These are phyloP conservation scores for Musa balbisiana DNA, from an alignment of 202 grass and related monocot genomes.

Conservation along the genomic window DNA sequence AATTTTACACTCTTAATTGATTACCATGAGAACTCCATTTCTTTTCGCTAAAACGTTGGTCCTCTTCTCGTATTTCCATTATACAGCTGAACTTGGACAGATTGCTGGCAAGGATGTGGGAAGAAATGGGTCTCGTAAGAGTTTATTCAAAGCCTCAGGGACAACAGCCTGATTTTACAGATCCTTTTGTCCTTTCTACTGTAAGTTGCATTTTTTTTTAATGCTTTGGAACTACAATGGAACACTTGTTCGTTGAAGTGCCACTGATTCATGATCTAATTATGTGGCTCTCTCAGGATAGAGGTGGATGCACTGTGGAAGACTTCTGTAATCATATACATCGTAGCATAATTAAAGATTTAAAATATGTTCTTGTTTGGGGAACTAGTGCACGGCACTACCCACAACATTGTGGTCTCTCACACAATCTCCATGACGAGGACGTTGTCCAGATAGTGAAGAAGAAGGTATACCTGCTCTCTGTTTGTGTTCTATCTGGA, in stretches of 20 bases:
- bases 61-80: constrained; percentile 13
- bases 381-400: constrained; percentile 79
- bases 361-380: constrained; percentile 97
- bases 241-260: background rate
- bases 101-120: constrained; percentile 92
- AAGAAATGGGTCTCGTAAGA: constrained; percentile 98
- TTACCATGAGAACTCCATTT: background rate
- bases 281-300: constrained; percentile 55
- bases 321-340: constrained; percentile 99
- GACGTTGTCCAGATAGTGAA: constrained; percentile 98
- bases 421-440: constrained; percentile 69
- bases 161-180: constrained; percentile 88
- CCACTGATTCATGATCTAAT: background rate
- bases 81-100: constrained; percentile 91
- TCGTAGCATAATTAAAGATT: constrained; percentile 78
- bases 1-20: background rate
- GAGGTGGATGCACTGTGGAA: constrained; percentile 90
- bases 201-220: constrained; percentile 31
- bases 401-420: constrained; percentile 77
- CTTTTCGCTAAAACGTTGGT: background rate
- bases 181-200: constrained; percentile 93
- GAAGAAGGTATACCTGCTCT: constrained; percentile 67
- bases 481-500: background rate
- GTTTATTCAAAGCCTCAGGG: constrained; percentile 96
- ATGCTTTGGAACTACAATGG: constrained; percentile 2